A percentile compares a stretch with the other conserved stretches of the same genome.
phyloP scores from a whole-genome alignment of 257 asterid genomes.

The Nemophila menziesii region DNA sequence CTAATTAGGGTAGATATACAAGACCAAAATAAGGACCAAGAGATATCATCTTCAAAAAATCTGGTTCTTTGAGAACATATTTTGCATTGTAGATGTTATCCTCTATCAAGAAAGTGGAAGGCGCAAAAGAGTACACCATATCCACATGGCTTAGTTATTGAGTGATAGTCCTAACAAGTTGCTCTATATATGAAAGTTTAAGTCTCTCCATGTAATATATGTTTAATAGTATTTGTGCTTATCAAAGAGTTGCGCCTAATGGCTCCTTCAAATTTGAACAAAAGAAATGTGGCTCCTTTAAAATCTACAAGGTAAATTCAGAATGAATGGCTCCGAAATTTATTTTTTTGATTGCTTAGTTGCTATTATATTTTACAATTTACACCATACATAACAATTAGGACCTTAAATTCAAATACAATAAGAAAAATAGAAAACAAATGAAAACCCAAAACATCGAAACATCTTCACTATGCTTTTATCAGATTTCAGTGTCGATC shows the following conservation, averaged over 20 bases:
- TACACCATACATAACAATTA: neutral
- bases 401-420: neutral
- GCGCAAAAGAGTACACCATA: neutral
- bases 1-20: no score
- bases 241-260: neutral
- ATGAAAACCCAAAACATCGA: slow-evolving; percentile 5
- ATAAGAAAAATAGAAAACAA: no score
- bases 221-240: neutral
- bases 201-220: neutral
- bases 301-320: neutral
- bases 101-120: neutral
- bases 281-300: neutral
- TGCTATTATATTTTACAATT: neutral
- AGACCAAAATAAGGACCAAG: no score
- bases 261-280: neutral
- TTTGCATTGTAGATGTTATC: no score
- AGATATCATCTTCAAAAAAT: no score
- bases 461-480: no score
- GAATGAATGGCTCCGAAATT: neutral
- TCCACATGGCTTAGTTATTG: neutral
- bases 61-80: no score
- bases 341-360: neutral
- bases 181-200: neutral
- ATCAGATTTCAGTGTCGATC: neutral
- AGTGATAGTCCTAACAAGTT: neutral